Evolutionary conservation across 306 rosid genomes (phyloP).

Genomic region (Lathyrus oleraceus): DNA sequence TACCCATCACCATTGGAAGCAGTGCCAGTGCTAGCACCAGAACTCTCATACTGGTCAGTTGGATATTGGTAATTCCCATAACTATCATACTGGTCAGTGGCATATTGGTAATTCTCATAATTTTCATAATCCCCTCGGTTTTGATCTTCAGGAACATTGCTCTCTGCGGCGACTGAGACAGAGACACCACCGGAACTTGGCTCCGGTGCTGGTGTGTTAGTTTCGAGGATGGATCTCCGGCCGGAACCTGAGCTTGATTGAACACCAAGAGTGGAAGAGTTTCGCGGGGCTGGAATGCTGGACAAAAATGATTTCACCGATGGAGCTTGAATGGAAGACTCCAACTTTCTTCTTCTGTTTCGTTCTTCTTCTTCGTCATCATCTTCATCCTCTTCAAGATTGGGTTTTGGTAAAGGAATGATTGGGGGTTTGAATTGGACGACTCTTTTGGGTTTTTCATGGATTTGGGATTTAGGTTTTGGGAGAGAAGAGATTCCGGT

Average conservation of each 20-base stretch:
- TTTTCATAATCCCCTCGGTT: slow-evolving; percentile 37
- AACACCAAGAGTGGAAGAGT: slow-evolving; percentile 66
- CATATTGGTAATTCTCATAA: slow-evolving; percentile 41
- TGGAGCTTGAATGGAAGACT: slow-evolving; percentile 45
- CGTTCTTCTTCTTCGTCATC: slow-evolving; percentile 52
- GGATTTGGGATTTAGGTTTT: slow-evolving; percentile 56
- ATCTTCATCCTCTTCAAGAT: slow-evolving; percentile 45
- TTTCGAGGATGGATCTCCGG: slow-evolving; percentile 67
- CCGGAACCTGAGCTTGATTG: slow-evolving; percentile 57
- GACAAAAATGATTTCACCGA: slow-evolving; percentile 69
- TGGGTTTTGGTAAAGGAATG: slow-evolving; percentile 42
- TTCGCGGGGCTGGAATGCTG: slow-evolving; percentile 76
- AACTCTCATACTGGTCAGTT: slow-evolving; percentile 47
- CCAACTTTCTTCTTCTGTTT: slow-evolving; percentile 42
- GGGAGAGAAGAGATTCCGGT: slow-evolving; percentile 35
- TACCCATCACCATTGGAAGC: slow-evolving; percentile 35
- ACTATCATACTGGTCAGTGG: slow-evolving; percentile 49
- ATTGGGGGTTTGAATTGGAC: slow-evolving; percentile 79
- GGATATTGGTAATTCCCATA: slow-evolving; percentile 45
- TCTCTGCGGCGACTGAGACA: background rate
- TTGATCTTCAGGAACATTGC: slow-evolving; percentile 33
- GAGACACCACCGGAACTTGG: slow-evolving; percentile 34
- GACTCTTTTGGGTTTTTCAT: slow-evolving; percentile 50
- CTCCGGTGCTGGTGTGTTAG: slow-evolving; percentile 29
- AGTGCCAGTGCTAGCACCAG: slow-evolving; percentile 39